These are phyloP conservation scores for Pseudopithomyces maydicus DNA, from an alignment of 2,329 filamentous ascomycete species.

Conservation along the genomic window DNA sequence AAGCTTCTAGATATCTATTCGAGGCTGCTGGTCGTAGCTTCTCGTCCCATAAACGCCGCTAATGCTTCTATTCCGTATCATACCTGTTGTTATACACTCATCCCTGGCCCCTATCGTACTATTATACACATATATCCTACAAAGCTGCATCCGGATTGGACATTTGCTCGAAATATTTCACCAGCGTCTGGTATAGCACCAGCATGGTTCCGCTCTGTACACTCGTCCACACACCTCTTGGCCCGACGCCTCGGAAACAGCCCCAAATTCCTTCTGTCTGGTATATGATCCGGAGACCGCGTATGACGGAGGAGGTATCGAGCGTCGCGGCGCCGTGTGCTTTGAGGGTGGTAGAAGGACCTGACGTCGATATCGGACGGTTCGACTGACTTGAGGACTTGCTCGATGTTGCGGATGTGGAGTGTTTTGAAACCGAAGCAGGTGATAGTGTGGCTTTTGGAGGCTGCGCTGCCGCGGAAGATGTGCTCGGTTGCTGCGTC, in stretches of 20 bases:
- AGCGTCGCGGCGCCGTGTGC: slow-evolving; percentile 79
- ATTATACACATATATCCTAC: background rate
- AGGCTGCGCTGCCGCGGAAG: slow-evolving; percentile 17
- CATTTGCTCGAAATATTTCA: slow-evolving; percentile 73
- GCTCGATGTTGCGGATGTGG: slow-evolving; percentile 24
- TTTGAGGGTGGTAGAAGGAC: slow-evolving; percentile 80
- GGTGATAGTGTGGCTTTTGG: slow-evolving; percentile 23
- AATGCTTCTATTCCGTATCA: slow-evolving; percentile 2
- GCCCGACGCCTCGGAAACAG: slow-evolving; percentile 94
- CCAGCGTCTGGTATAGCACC: slow-evolving; percentile 87
- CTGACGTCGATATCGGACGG: slow-evolving; percentile 85
- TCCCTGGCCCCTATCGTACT: background rate
- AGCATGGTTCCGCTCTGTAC: slow-evolving; percentile 97
- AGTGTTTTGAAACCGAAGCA: slow-evolving; percentile 37
- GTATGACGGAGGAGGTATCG: slow-evolving; percentile 87
- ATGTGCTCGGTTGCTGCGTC: slow-evolving; percentile 74
- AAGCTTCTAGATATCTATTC: slow-evolving; percentile 2
- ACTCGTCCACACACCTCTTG: slow-evolving; percentile 93
- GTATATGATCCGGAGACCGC: slow-evolving; percentile 85
- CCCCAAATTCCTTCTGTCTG: slow-evolving; percentile 84
- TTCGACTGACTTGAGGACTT: slow-evolving; percentile 47
- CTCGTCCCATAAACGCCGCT: background rate
- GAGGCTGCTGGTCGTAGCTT: background rate
- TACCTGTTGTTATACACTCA: slow-evolving; percentile 2
- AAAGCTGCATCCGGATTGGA: slow-evolving; percentile 23